Evolutionary conservation across 352 stramenopile genomes (phyloP), one percentile per base, ranked within the genome.

Genomic region (Globisporangium iwayamae): DNA sequence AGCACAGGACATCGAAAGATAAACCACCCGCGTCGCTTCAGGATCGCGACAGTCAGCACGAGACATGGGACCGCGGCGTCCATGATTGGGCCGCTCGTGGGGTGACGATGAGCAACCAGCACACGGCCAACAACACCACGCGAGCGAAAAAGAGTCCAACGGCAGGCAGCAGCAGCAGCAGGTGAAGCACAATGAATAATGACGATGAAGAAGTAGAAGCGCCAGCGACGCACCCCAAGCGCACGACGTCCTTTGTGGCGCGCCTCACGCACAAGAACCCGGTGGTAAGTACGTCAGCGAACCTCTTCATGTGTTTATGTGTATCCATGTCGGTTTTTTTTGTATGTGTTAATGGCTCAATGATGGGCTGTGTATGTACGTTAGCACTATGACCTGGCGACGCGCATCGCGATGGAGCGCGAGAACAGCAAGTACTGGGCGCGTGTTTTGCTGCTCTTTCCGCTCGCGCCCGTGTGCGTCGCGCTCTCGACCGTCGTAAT

Each of bases 391-490:
- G 79, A 84, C 34, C 70, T 89, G n/a, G 70, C 67, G 30, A 71
- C 75, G 46, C 74, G 77, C 41, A 83, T 89, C 68, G 67, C 66
- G 13, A 69, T 72, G 18, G 80, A 86, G 68, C 76, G 73, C 39
- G 78, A 88, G 65, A 88, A 83, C 66, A 86, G 70, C 67, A 89
- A 87, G 64, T 90, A 91, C 56, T 90, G 83, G 80, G 79, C 80
- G 2, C 68, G 72, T 18, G 71, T 91, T 22, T 64, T 90, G 51
- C 71, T 91, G 25, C 59, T 91, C 25, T 91, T 85, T 57, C 83
- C 83, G 22, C 75, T 91, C 55, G 74, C 74, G 11, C 79, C 83
- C 2, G 77, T 87, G n/a, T 75, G 65, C 14, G 69, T 83, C 8
- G 83, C 83, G 28, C 68, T 90, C 36, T 78, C 69, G 46, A 91